These are phyloP conservation scores for Pugionium dolabratum DNA, from an alignment of 345 rosid genomes.

Conservation along the genomic window DNA sequence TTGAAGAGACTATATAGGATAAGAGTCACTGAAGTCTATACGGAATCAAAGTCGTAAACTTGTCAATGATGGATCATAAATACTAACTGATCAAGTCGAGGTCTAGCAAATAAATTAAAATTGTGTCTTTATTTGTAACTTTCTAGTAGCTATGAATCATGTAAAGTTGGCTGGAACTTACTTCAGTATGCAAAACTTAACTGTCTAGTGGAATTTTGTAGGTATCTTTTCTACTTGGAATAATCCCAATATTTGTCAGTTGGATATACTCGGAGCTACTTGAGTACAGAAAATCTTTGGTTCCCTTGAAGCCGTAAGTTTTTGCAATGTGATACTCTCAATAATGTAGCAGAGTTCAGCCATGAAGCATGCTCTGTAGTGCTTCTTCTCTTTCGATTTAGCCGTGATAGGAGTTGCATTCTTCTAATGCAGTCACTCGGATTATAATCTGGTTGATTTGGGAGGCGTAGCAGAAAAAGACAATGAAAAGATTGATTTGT, in stretches of 20 bases:
- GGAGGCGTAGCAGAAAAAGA: conserved; percentile 65
- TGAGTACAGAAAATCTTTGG: conserved; percentile 61
- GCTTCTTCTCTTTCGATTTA: background rate
- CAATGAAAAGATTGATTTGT: conserved; percentile 78
- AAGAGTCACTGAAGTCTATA: background rate
- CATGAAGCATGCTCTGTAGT: background rate
- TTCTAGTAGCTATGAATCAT: conserved; percentile 10
- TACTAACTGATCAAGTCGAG: conserved; percentile 4
- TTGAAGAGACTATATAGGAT: no score
- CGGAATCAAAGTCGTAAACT: background rate
- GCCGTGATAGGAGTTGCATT: conserved; percentile 6
- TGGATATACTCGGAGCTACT: conserved; percentile 91
- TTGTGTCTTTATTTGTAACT: conserved; percentile 7
- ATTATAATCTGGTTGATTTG: conserved; percentile 76
- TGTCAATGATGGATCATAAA: conserved; percentile 8
- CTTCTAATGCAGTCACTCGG: conserved; percentile 77
- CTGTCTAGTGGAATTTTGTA: conserved; percentile 36
- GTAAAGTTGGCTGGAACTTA: conserved; percentile 6
- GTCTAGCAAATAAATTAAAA: background rate
- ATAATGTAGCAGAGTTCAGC: background rate
- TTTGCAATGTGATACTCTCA: conserved; percentile 12
- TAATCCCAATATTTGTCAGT: conserved; percentile 73
- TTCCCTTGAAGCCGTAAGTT: conserved; percentile 78
- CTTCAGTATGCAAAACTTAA: conserved; percentile 31
- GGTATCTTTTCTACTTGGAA: conserved; percentile 90